Conservation (phyloP, 108 stramenopile species). For the Nitzschia sp. region DNA sequence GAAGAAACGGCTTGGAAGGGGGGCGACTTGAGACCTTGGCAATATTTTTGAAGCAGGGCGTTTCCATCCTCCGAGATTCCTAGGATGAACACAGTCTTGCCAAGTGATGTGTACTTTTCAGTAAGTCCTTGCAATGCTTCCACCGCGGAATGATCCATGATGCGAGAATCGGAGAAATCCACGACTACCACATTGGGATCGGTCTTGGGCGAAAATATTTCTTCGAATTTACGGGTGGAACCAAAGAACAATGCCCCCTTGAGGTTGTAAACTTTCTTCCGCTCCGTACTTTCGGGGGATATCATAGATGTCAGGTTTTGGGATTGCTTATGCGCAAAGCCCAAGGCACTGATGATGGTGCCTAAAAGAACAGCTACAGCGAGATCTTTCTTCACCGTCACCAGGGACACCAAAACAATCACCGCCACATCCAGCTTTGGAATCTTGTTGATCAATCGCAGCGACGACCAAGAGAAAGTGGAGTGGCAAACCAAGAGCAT, state of each 20-base stretch:
- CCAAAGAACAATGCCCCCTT: slow-evolving; percentile 89
- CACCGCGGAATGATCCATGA: slow-evolving; percentile 77
- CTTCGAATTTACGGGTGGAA: slow-evolving; percentile 50
- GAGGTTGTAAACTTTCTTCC: slow-evolving; percentile 54
- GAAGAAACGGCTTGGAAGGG: slow-evolving; percentile 3
- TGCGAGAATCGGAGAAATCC: slow-evolving; percentile 65
- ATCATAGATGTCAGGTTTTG: slow-evolving; percentile 42
- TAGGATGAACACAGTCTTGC: slow-evolving; percentile 62
- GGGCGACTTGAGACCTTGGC: neutral
- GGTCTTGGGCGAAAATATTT: slow-evolving; percentile 53
- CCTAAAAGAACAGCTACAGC: slow-evolving; percentile 74
- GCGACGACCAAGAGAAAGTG: slow-evolving; percentile 74
- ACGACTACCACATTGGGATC: slow-evolving; percentile 71
- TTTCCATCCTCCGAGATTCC: slow-evolving; percentile 59
- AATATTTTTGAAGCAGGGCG: slow-evolving; percentile 25
- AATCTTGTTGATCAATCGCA: slow-evolving; percentile 68
- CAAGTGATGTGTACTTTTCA: slow-evolving; percentile 53
- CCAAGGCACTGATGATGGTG: slow-evolving; percentile 63
- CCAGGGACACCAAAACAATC: slow-evolving; percentile 58
- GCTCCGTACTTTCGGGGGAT: slow-evolving; percentile 4
- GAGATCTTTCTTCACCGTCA: slow-evolving; percentile 69
- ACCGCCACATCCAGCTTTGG: slow-evolving; percentile 74
- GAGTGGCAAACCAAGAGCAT: slow-evolving; percentile 82
- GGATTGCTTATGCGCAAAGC: slow-evolving; percentile 79
- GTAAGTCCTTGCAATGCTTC: slow-evolving; percentile 67